Evolutionary conservation across 345 rosid species (phyloP).

Genomic region (Acer yangbiense): DNA sequence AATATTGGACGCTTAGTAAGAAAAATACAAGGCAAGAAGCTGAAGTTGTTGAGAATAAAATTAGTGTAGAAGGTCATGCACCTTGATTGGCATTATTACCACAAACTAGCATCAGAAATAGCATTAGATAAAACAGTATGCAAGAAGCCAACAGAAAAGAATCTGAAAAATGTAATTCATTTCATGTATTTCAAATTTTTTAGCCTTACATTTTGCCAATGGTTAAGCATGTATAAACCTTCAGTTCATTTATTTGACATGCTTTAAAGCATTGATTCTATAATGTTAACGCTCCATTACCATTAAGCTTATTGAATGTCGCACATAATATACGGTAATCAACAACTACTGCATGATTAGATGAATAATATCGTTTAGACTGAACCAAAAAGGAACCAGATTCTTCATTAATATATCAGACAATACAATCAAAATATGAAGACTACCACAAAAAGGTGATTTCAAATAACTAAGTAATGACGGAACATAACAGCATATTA

Average conservation of each 20-base stretch:
- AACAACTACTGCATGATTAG: background rate
- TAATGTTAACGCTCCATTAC: background rate
- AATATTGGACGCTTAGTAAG: background rate
- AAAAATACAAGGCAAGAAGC: background rate
- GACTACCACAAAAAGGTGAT: background rate
- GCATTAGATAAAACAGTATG: background rate
- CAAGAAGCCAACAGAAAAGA: background rate
- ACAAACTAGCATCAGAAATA: background rate
- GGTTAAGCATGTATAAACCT: background rate
- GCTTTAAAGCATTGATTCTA: background rate
- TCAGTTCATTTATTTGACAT: background rate
- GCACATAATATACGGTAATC: background rate
- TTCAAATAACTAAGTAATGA: constrained; percentile 10
- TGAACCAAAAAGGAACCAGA: background rate
- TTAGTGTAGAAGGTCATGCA: background rate
- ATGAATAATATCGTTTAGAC: background rate
- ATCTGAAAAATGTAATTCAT: background rate
- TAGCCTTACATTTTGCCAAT: background rate
- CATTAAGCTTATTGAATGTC: background rate
- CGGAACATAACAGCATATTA: constrained; percentile 26
- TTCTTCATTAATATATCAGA: background rate
- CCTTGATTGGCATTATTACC: background rate
- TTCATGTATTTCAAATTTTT: background rate
- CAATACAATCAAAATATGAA: background rate
- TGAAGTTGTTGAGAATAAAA: background rate